Evolutionary conservation across 2,329 filamentous ascomycete species (phyloP).

Genomic region (Mycosphaerelloides madeirae): DNA sequence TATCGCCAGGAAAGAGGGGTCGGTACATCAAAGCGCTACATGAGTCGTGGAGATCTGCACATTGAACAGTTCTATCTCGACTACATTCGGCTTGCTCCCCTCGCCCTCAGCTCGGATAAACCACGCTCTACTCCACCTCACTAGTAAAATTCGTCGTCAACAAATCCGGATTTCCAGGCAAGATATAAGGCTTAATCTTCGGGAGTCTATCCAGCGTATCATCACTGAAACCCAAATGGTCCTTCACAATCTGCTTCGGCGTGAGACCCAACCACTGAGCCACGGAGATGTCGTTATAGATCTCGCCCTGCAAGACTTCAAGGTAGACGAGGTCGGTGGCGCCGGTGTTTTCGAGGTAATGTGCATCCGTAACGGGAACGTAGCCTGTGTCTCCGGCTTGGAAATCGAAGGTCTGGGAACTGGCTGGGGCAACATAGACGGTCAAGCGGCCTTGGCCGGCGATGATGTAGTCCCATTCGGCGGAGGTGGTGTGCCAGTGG

Average conservation of each 20-base stretch:
- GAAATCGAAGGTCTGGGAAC: slow-evolving; percentile 44
- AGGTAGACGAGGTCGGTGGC: slow-evolving; percentile 54
- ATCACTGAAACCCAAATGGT: slow-evolving; percentile 27
- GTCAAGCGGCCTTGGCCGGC: slow-evolving; percentile 48
- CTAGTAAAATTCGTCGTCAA: slow-evolving; percentile 34
- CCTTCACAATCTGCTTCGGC: slow-evolving; percentile 35
- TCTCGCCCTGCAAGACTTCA: slow-evolving; percentile 52
- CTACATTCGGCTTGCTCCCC: too few relatives aligned
- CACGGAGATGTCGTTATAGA: slow-evolving; percentile 51
- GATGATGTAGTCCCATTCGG: slow-evolving; percentile 50
- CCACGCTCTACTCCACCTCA: slow-evolving; percentile 15
- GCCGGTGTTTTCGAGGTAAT: slow-evolving; percentile 59
- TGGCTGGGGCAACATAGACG: slow-evolving; percentile 48
- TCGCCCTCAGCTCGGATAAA: too few relatives aligned
- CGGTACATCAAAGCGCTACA: too few relatives aligned
- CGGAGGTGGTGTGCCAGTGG: slow-evolving; percentile 57
- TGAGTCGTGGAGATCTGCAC: too few relatives aligned
- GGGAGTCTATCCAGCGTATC: slow-evolving; percentile 29
- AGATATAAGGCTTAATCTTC: slow-evolving; percentile 36
- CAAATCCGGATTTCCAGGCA: slow-evolving; percentile 35
- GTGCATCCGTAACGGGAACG: slow-evolving; percentile 50
- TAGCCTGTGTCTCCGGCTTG: slow-evolving; percentile 53
- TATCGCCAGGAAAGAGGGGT: too few relatives aligned
- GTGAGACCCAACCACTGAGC: slow-evolving; percentile 55
- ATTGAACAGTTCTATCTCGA: too few relatives aligned